Evolutionary conservation across 2,329 filamentous ascomycete species (phyloP).

Genomic region (Rhexocercosporidium sp.): DNA sequence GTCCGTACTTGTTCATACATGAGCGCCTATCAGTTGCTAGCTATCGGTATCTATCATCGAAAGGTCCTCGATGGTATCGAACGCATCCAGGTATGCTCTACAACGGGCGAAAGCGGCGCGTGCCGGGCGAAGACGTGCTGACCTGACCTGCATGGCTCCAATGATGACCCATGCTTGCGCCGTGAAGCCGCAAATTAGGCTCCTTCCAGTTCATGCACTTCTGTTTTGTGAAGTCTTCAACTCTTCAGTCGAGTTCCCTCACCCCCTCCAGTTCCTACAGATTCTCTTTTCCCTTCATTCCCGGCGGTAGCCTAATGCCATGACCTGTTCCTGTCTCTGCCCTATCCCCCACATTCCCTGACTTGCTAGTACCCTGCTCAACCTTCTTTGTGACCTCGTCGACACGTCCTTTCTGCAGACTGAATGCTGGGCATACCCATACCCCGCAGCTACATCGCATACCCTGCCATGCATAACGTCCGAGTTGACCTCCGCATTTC

Average conservation of each 20-base stretch:
- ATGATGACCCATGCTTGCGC: conserved; percentile 5
- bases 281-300: conserved; percentile 44
- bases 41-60: not conserved
- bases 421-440: conserved; percentile 92
- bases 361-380: conserved; percentile 15
- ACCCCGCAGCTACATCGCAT: conserved; percentile 88
- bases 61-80: not conserved
- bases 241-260: not conserved
- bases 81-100: not conserved
- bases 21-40: conserved; percentile 12
- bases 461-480: conserved; percentile 95
- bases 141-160: conserved; percentile 16
- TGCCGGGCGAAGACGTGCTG: conserved; percentile 17
- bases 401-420: conserved; percentile 79
- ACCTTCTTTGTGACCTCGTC: conserved; percentile 61
- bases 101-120: conserved; percentile 15
- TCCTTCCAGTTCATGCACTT: conserved; percentile 11
- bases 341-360: conserved; percentile 12
- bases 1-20: conserved; percentile 18
- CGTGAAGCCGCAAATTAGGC: conserved; percentile 4
- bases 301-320: conserved; percentile 63
- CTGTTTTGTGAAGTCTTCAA: not conserved
- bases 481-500: conserved; percentile 82
- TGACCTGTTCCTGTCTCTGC: conserved; percentile 14
- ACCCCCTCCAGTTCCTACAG: conserved; percentile 21